Conservation (phyloP, 2,329 filamentous ascomycete genomes). For the Fusarium tuaranense region DNA sequence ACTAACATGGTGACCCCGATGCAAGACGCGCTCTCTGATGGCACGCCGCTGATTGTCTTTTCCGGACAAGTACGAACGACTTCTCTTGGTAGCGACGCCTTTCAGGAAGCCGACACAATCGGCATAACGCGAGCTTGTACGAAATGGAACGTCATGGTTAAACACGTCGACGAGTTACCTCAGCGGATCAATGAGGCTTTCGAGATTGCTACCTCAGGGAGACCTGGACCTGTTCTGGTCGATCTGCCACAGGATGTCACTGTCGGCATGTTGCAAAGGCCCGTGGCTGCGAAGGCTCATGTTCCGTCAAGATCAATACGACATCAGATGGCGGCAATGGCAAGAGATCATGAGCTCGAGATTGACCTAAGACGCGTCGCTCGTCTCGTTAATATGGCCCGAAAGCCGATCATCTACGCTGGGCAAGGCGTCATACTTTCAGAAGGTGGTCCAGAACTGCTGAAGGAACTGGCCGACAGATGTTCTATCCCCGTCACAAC, state of each 20-base stretch:
- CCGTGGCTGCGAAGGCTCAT: background rate
- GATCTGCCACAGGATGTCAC: slow-evolving; percentile 98
- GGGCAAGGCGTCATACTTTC: slow-evolving; percentile 88
- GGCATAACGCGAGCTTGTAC: slow-evolving; percentile 96
- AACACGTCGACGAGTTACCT: slow-evolving; percentile 92
- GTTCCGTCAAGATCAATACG: background rate
- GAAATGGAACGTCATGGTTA: slow-evolving; percentile 99
- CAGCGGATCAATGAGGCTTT: slow-evolving; percentile 97
- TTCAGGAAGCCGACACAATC: slow-evolving; percentile 95
- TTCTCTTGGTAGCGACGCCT: slow-evolving; percentile 93
- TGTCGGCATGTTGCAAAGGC: slow-evolving; percentile 76
- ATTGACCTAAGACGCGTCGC: slow-evolving; percentile 81
- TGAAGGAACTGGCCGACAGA: slow-evolving; percentile 90
- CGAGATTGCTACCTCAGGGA: slow-evolving; percentile 94
- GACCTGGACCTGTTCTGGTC: slow-evolving; percentile 93
- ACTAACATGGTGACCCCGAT: slow-evolving; percentile 97
- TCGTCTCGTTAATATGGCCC: slow-evolving; percentile 84
- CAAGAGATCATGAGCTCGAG: slow-evolving; percentile 80
- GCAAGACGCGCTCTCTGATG: slow-evolving; percentile 95
- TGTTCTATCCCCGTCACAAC: slow-evolving; percentile 93
- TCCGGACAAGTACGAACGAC: slow-evolving; percentile 90
- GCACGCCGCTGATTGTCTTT: slow-evolving; percentile 96
- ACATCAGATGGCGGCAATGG: slow-evolving; percentile 64
- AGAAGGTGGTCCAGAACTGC: slow-evolving; percentile 80
- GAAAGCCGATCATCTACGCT: slow-evolving; percentile 96